phyloP scores from a whole-genome alignment of 2,329 filamentous ascomycete genomes.

The Aureobasidium sp. region DNA sequence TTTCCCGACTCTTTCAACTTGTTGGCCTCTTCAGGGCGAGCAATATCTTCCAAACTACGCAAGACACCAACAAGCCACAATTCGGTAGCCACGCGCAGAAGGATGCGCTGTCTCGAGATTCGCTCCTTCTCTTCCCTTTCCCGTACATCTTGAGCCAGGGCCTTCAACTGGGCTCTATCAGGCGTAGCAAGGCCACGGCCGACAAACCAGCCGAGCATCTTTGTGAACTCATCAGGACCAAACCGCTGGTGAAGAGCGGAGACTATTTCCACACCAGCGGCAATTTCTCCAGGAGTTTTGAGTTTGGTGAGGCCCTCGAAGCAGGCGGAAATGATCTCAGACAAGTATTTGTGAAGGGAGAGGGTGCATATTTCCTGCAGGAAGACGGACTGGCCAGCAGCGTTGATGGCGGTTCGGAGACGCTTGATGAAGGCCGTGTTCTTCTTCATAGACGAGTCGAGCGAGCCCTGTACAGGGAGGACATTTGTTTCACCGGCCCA shows the following conservation, averaged over 20 bases:
- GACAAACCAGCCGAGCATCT: constrained; percentile 84
- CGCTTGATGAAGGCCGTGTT: constrained; percentile 98
- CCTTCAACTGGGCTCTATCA: constrained; percentile 77
- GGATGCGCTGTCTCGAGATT: constrained; percentile 72
- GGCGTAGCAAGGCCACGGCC: constrained; percentile 87
- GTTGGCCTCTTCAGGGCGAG: constrained; percentile 57
- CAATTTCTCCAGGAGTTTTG: constrained; percentile 85
- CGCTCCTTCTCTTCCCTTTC: constrained; percentile 97
- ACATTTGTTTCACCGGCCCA: constrained; percentile 88
- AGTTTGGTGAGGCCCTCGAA: constrained; percentile 90
- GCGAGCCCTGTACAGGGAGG: constrained; percentile 66
- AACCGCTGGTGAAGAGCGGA: constrained; percentile 95
- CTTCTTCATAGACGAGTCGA: constrained; percentile 95
- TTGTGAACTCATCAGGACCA: constrained; percentile 81
- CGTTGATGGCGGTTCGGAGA: constrained; percentile 78
- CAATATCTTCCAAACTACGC: constrained; percentile 67
- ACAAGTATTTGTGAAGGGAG: constrained; percentile 92
- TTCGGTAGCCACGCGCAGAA: constrained; percentile 87
- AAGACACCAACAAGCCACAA: constrained; percentile 90
- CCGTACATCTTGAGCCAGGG: constrained; percentile 68
- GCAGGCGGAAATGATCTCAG: constrained; percentile 91
- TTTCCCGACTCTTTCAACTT: constrained; percentile 51
- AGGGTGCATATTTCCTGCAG: constrained; percentile 83
- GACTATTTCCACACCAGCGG: constrained; percentile 84
- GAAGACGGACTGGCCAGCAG: constrained; percentile 73